phyloP scores from a whole-genome alignment of 2,329 filamentous ascomycete species.

The Lomentospora prolificans region DNA sequence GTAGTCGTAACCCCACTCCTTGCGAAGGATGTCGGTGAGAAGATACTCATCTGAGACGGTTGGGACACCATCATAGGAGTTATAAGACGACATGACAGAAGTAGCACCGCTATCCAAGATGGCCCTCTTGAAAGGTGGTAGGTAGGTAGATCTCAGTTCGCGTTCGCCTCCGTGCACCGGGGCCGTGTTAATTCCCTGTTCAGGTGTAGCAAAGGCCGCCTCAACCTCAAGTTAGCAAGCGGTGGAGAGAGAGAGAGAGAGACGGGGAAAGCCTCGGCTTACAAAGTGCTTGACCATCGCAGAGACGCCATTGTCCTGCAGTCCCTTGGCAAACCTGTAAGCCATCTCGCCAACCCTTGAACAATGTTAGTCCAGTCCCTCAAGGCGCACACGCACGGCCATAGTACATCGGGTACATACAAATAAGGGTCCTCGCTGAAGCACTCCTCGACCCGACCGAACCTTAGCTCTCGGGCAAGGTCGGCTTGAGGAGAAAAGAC shows the following conservation, averaged over 20 bases:
- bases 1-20: slow-evolving; percentile 66
- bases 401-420: slow-evolving; percentile 16
- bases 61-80: slow-evolving; percentile 64
- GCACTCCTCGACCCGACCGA: slow-evolving; percentile 64
- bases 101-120: slow-evolving; percentile 61
- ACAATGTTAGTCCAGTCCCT: slow-evolving; percentile 9
- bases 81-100: slow-evolving; percentile 65
- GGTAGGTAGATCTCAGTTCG: slow-evolving; percentile 43
- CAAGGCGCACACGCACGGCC: not conserved
- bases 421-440: slow-evolving; percentile 61
- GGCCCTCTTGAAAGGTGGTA: slow-evolving; percentile 55
- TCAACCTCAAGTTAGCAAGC: slow-evolving; percentile 12
- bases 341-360: slow-evolving; percentile 52
- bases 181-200: slow-evolving; percentile 63
- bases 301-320: slow-evolving; percentile 56
- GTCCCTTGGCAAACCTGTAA: slow-evolving; percentile 44
- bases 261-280: slow-evolving; percentile 16
- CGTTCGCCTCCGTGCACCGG: slow-evolving; percentile 43
- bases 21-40: slow-evolving; percentile 58
- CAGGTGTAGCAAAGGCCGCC: slow-evolving; percentile 55
- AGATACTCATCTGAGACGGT: slow-evolving; percentile 55
- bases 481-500: slow-evolving; percentile 64
- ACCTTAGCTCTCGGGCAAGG: slow-evolving; percentile 60
- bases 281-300: slow-evolving; percentile 69
- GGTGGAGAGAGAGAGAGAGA: too few species aligned